phyloP scores from a whole-genome alignment of 805 yeast genomes.

The Ogataea trehaloabstinens region DNA sequence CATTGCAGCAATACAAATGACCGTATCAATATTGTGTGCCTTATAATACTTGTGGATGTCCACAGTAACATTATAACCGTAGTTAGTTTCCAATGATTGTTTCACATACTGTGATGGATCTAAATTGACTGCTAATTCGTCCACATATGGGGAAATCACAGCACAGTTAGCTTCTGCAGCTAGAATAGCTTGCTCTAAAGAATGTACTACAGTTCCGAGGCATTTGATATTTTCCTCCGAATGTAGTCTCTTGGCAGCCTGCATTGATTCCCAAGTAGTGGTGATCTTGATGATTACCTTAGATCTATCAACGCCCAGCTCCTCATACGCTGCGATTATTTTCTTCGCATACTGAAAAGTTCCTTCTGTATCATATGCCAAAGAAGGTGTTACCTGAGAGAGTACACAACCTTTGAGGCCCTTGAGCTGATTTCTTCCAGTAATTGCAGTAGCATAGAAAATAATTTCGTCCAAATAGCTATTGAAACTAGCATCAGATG shows the following conservation, averaged over 20 bases:
- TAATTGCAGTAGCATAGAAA: conserved; percentile 17
- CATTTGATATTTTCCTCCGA: conserved; percentile 21
- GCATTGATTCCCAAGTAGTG: conserved; percentile 31
- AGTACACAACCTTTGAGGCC: conserved; percentile 16
- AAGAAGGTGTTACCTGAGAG: conserved; percentile 25
- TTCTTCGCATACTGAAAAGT: conserved; percentile 22
- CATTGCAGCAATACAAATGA: conserved; percentile 31
- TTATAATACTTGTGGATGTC: conserved; percentile 32
- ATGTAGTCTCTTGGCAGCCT: conserved; percentile 25
- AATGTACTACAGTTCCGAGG: conserved; percentile 34
- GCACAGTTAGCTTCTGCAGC: conserved; percentile 35
- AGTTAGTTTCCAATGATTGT: conserved; percentile 21
- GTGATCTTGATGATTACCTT: conserved; percentile 33
- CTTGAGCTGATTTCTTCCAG: conserved; percentile 17
- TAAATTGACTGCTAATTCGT: conserved; percentile 25
- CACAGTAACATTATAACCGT: conserved; percentile 26
- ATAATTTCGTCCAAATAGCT: conserved; percentile 15
- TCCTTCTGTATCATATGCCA: conserved; percentile 21
- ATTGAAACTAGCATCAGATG: conserved; percentile 1
- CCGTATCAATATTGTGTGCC: conserved; percentile 25
- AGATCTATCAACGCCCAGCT: conserved; percentile 25
- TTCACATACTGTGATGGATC: conserved; percentile 21
- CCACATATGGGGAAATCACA: conserved; percentile 33
- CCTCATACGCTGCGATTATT: conserved; percentile 28
- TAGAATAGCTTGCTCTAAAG: conserved; percentile 32